Base-by-base conservation (phyloP, 106 monocot species). In the Allium cepa region DNA sequence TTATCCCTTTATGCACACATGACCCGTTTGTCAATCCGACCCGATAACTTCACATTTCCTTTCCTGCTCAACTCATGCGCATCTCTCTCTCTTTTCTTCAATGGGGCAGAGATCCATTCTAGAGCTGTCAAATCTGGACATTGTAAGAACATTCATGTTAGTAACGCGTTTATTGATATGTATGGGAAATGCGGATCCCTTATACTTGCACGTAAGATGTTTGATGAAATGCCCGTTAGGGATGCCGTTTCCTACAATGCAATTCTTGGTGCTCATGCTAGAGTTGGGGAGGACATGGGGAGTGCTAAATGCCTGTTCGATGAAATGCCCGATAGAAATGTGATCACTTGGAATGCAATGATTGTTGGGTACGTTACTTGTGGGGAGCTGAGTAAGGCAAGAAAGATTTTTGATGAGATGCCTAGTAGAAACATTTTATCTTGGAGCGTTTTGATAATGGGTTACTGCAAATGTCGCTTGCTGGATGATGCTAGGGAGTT, bases 101-200 rank as follows among this genome's bases (percentile, higher is more conserved):
- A 50, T n/a, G 82, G 82, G 61, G 9, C 53, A 1, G 78, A 82
- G 71, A 61, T 82, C 61, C 82, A 82, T 53, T 71, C 71, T 61
- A 65, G 78, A 46, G 46, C 63, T 36, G 45, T 71, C 50, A 58
- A 61, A 28, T 9, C 71, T n/a, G 82, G 82, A 47, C 69, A 68
- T 61, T 62, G 14, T 49, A 0, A 49, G 46, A 51, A 12, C 22
- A 61, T 82, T 56, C 82, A 64, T 15, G 73, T 79, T 15, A 69
- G 75, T 60, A 85, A 85, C 53, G 85, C 85, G 46, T 81, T 85
- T 13, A 11, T 85, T 46, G 81, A 78, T 59, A 75, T 85, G 76
- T 85, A 85, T 56, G 78, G 70, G 12, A 85, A 85, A 53, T 85
- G 85, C 66, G 16, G 63, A 17, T 51, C 17, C 14, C 72, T 79